Evolutionary conservation across 208 protist species (phyloP).

Genomic region (Tritrichomonas musculus): DNA sequence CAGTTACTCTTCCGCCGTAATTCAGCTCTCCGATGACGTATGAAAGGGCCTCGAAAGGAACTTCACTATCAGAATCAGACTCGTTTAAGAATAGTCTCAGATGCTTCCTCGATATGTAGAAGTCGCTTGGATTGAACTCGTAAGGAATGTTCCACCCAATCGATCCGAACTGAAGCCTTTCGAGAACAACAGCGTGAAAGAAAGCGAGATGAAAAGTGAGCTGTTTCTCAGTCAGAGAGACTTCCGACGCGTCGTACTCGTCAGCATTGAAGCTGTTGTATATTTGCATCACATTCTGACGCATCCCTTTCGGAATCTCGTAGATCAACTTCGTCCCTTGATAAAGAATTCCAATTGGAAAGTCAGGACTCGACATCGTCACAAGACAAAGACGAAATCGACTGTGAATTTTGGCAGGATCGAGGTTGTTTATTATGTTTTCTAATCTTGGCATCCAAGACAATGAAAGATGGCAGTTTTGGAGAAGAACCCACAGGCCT

Average conservation of each 20-base stretch:
- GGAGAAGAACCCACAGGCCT: conserved; percentile 65
- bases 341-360: conserved; percentile 90
- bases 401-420: conserved; percentile 66
- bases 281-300: conserved; percentile 84
- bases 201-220: conserved; percentile 86
- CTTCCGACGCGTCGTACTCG: conserved; percentile 39
- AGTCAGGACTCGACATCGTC: conserved; percentile 82
- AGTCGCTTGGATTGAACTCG: conserved; percentile 93
- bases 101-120: conserved; percentile 78
- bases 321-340: conserved; percentile 95
- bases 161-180: conserved; percentile 74
- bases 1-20: conserved; percentile 96
- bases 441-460: conserved; percentile 15
- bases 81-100: conserved; percentile 78
- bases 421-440: neutral
- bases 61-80: conserved; percentile 63
- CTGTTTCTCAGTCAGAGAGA: conserved; percentile 62
- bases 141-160: conserved; percentile 90
- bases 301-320: conserved; percentile 88
- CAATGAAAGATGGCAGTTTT: conserved; percentile 64
- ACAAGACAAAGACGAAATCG: conserved; percentile 93
- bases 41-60: conserved; percentile 87
- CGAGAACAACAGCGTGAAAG: conserved; percentile 81
- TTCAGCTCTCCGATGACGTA: conserved; percentile 96
- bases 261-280: conserved; percentile 44